Percentiles rank a stretch among this genome's conserved stretches.
Conservation (phyloP, 108 stramenopile genomes). For the Cylindrotheca closterium region DNA sequence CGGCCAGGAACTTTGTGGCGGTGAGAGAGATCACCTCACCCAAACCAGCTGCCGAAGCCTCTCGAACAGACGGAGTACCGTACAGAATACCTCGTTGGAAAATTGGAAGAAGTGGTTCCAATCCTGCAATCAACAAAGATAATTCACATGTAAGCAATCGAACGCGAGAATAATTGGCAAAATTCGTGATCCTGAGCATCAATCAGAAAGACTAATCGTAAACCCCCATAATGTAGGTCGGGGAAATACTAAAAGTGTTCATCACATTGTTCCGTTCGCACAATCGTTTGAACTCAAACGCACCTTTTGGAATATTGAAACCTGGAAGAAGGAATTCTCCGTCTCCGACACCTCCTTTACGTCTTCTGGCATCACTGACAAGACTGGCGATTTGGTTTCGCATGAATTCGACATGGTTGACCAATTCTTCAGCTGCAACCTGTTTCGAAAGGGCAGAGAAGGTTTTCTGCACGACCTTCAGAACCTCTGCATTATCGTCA, state of each 20-base stretch:
- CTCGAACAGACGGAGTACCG: conserved; percentile 79
- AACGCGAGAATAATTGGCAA: no score
- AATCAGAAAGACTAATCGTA: conserved; percentile 90
- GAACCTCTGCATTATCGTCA: conserved; percentile 76
- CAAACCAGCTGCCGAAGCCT: conserved; percentile 89
- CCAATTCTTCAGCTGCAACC: conserved; percentile 90
- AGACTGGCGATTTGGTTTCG: conserved; percentile 88
- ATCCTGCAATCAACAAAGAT: conserved; percentile 42
- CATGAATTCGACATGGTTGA: conserved; percentile 88
- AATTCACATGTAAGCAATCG: not conserved
- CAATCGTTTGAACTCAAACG: conserved; percentile 16
- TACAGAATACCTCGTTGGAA: conserved; percentile 95
- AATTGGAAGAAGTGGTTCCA: conserved; percentile 96
- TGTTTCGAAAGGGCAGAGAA: conserved; percentile 73
- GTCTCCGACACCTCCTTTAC: conserved; percentile 87
- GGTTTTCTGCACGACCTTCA: conserved; percentile 63
- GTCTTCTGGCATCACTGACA: conserved; percentile 84
- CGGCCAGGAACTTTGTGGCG: conserved; percentile 79
- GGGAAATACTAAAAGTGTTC: conserved; percentile 38
- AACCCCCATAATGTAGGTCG: conserved; percentile 46
- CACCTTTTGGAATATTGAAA: conserved; percentile 92
- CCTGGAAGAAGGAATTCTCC: conserved; percentile 92
- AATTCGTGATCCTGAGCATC: no score
- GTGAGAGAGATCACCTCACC: conserved; percentile 94
- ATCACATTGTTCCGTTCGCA: conserved; percentile 27